Percentiles rank a stretch among this genome's conserved stretches.
These are phyloP conservation scores for Morella rubra DNA, from an alignment of 306 rosid genomes.

Conservation along the genomic window DNA sequence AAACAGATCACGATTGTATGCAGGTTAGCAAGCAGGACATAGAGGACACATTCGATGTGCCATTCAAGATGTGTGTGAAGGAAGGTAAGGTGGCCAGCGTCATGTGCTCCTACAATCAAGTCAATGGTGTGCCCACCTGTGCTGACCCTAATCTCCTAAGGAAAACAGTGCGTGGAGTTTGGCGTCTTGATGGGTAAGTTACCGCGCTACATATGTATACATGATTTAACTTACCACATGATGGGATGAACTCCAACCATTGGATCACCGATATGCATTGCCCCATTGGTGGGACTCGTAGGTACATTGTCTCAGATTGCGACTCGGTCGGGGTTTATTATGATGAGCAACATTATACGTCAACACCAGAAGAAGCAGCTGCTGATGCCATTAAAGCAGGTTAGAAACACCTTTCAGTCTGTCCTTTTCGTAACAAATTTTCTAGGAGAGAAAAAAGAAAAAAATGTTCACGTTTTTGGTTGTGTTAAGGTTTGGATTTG, in stretches of 20 bases:
- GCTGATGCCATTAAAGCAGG: slow-evolving; percentile 97
- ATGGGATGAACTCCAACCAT: neutral
- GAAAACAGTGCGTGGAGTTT: slow-evolving; percentile 63
- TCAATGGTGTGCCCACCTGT: slow-evolving; percentile 94
- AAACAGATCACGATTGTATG: neutral
- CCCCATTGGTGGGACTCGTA: slow-evolving; percentile 13
- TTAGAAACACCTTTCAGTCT: neutral
- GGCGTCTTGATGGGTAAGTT: slow-evolving; percentile 79
- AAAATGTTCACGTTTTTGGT: neutral
- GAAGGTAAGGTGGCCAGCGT: slow-evolving; percentile 92
- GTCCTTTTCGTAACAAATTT: neutral
- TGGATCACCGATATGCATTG: neutral
- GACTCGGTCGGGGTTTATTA: slow-evolving; percentile 84
- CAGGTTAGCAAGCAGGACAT: slow-evolving; percentile 92
- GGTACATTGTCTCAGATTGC: slow-evolving; percentile 94
- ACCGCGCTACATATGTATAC: too few species aligned
- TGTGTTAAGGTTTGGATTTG: slow-evolving; percentile 67
- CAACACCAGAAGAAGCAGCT: slow-evolving; percentile 87
- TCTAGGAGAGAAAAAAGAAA: neutral
- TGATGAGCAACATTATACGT: slow-evolving; percentile 65
- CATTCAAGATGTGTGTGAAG: slow-evolving; percentile 85
- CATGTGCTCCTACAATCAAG: slow-evolving; percentile 94
- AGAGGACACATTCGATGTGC: slow-evolving; percentile 85
- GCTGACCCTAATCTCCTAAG: slow-evolving; percentile 86
- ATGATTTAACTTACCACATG: neutral